phyloP scores from a whole-genome alignment of 176 grass and related monocot genomes.

The Aegilops tauschii region DNA sequence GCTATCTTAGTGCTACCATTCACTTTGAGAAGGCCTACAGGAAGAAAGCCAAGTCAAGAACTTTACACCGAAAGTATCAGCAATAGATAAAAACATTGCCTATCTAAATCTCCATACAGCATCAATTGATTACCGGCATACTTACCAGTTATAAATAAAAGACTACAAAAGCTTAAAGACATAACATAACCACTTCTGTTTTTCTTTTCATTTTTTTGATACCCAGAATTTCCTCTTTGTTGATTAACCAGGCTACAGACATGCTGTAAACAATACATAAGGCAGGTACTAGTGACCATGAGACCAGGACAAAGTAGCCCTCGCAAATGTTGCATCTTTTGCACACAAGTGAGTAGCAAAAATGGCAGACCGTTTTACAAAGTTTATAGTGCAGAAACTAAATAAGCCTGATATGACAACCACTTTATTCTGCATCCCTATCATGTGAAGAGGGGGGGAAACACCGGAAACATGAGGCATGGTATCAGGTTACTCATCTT shows the following conservation, averaged over 20 bases:
- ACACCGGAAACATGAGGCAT: background rate
- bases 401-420: background rate
- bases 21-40: background rate
- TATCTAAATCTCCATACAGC: background rate
- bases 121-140: background rate
- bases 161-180: background rate
- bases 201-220: too few relatives aligned
- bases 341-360: too few relatives aligned
- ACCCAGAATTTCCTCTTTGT: too few relatives aligned
- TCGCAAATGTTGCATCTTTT: too few relatives aligned
- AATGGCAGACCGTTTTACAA: too few relatives aligned
- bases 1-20: background rate
- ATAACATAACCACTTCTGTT: background rate
- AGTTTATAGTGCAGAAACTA: too few relatives aligned
- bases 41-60: background rate
- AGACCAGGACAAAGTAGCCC: too few relatives aligned
- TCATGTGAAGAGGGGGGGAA: background rate
- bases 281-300: too few relatives aligned
- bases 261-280: too few relatives aligned
- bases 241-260: too few relatives aligned
- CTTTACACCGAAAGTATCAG: background rate
- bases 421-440: background rate
- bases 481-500: background rate
- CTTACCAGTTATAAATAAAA: background rate
- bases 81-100: background rate